Evolutionary conservation across 192 early-diverging fungal species (phyloP), one percentile per base, ranked within the genome.

Genomic region (Gamsiella multidivaricata): DNA sequence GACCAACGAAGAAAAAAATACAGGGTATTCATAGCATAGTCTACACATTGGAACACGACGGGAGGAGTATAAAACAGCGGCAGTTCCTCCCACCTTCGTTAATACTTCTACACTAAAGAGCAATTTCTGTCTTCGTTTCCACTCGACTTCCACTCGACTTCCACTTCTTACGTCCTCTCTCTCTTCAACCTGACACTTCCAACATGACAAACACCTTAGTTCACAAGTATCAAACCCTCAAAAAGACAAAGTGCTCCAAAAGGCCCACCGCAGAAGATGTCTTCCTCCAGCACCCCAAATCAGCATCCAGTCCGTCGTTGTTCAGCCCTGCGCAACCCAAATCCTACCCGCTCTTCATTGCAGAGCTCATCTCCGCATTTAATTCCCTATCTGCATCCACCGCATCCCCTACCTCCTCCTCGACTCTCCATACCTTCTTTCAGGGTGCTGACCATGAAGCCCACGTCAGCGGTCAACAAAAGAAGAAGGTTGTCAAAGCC

Each of bases 401-500:
- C 10, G 20, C 60, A 54, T 34, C 69, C 0, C 52, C 69, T 14
- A 61, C 57, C 1, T 45, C 62, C 22, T 61, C 62, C 3, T 50
- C 63, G 10, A 54, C 57, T 18, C 53, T 78, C 8, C 59, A 68
- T 15, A 58, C 54, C 1, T 78, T 53, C 43, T 69, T 78, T 41
- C 34, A 63, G 22, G 74, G 74, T 5, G 29, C 32, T 15, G 66
- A 68, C 28, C 74, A 78, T 53, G 60, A 64, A 22, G 65, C 60
- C 2, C 46, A 31, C 8, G 74, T 78, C 23, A 55, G 69, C 22
- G 32, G 18, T n/a, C 34, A 22, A 0, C 34, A 78, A 58, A 78
- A 78, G 54, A 62, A 62, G 43, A 78, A 78, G 22, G 65, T 78
- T 32, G 41, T 78, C 37, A 62, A 50, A n/a, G 74, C 74, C 11